Conservation (phyloP, 2,329 filamentous ascomycete genomes). For the Aspergillus carbonarius region DNA sequence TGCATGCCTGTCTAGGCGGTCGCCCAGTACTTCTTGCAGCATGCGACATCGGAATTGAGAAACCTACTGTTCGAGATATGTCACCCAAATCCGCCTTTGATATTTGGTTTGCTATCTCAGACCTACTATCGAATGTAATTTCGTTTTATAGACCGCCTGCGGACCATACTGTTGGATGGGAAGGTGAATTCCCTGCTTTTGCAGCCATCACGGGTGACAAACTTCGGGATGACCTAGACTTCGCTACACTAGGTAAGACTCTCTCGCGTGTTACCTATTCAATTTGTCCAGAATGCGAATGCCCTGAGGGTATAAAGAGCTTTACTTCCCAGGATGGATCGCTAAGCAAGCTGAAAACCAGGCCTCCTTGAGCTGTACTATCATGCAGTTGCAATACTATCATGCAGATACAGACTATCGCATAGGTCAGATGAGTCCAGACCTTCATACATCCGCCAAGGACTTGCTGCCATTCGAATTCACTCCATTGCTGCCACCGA, state of each 20-base stretch:
- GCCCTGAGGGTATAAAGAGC: background rate
- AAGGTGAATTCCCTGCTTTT: constrained; percentile 40
- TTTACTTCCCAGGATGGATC: background rate
- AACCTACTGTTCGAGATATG: constrained; percentile 22
- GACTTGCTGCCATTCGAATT: constrained; percentile 56
- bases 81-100: constrained; percentile 29
- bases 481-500: constrained; percentile 52
- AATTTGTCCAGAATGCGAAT: background rate
- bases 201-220: constrained; percentile 33
- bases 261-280: background rate
- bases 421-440: constrained; percentile 46
- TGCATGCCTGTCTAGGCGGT: constrained; percentile 43
- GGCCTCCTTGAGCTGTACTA: constrained; percentile 57
- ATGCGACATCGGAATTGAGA: constrained; percentile 40
- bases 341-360: constrained; percentile 19
- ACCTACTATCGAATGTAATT: constrained; percentile 40
- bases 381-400: constrained; percentile 57
- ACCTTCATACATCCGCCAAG: constrained; percentile 54
- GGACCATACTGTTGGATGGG: constrained; percentile 38
- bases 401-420: constrained; percentile 48
- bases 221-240: constrained; percentile 27
- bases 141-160: constrained; percentile 41
- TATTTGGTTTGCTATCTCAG: constrained; percentile 40
- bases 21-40: constrained; percentile 41
- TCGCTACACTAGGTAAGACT: constrained; percentile 29